Evolutionary conservation across 768 basidiomycete genomes (phyloP), one percentile per base, ranked within the genome.

Genomic region (Boletus pseudo-olivaceus): DNA sequence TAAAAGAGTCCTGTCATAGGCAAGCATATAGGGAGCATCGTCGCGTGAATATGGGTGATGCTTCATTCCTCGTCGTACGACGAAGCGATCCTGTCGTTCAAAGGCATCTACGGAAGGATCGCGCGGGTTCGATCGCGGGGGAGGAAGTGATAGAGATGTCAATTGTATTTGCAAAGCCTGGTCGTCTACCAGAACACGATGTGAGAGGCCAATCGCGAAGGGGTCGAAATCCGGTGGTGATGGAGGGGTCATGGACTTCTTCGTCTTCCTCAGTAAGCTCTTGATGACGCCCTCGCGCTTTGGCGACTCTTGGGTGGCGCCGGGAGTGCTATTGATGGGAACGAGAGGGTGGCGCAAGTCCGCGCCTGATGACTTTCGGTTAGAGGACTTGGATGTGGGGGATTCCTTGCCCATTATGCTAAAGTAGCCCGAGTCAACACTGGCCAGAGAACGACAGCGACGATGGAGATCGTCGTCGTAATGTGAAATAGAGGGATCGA

Each of bases 11-110:
- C 76, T 72, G 49, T 84, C 81, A 57, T 87, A 88, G 0, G 85
- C 73, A 59, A 83, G 85, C 84, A 87, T 83, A 62, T 87, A 87
- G 1, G 81, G 78, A 14, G 77, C 81, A 7, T 75, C 73, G 17
- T 74, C 67, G 7, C 56, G 62, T 3, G 75, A 62, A 57, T 82
- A 83, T 3, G 84, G 82, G 60, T 87, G 85, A 23, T 82, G 64
- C 53, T 70, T 81, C 75, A 81, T 78, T 40, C 66, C 71, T 29
- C 53, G 60, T 44, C 62, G 56, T 5, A 57, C n/a, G 14, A 60
- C 47, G 47, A 71, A 72, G 41, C 59, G 62, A 57, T 66, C 52
- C 11, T 34, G 55, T 5, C 37, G 26, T 39, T 72, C 60, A 39
- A 70, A 73, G 5, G 56, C 62, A 7, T 60, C 47, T 3, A 52